Percentiles rank a stretch among this genome's conserved stretches.
Evolutionary conservation across 345 rosid species (phyloP).

Genomic region (Eucalyptus tenuipes): DNA sequence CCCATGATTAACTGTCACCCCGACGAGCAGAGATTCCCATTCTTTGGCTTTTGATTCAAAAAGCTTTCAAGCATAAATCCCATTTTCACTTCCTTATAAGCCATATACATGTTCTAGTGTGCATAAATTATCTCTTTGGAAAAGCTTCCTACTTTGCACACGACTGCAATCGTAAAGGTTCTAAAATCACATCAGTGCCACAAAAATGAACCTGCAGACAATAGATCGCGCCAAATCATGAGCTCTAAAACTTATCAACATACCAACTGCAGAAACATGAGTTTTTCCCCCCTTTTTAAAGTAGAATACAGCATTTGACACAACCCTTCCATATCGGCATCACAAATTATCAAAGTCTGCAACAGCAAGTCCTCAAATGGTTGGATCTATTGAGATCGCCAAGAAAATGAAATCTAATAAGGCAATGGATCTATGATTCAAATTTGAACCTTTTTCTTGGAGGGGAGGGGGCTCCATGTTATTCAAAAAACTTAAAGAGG

Average conservation of each 20-base stretch:
- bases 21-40: not conserved
- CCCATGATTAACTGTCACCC: not conserved
- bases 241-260: not conserved
- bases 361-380: not conserved
- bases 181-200: not conserved
- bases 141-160: not conserved
- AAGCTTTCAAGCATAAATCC: not conserved
- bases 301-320: not conserved
- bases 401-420: not conserved
- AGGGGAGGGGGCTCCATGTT: not conserved
- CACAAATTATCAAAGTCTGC: not conserved
- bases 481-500: not conserved
- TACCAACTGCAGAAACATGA: not conserved
- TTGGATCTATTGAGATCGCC: not conserved
- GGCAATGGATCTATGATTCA: not conserved
- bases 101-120: not conserved
- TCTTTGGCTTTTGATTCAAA: not conserved
- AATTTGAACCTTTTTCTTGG: not conserved
- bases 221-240: not conserved
- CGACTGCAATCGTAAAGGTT: not conserved
- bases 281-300: not conserved
- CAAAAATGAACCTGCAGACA: not conserved
- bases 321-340: not conserved
- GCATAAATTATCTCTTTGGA: not conserved
- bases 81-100: not conserved